phyloP scores from a whole-genome alignment of 2,329 filamentous ascomycete genomes.

The Apiospora rasikravindrae region DNA sequence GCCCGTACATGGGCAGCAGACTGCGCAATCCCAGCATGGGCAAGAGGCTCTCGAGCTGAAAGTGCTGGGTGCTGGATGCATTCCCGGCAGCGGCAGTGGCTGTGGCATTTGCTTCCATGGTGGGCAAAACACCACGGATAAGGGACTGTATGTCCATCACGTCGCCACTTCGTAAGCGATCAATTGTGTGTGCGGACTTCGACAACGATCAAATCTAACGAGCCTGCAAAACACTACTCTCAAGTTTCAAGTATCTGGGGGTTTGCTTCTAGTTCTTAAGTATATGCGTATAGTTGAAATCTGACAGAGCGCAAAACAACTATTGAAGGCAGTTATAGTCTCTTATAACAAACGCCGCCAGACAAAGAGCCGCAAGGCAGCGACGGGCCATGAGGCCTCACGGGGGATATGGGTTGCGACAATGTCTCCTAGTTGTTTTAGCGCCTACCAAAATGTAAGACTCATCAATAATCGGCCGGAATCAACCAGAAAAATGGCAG shows the following conservation, averaged over 20 bases:
- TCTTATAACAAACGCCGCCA: not conserved
- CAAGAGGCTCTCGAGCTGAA: constrained; percentile 47
- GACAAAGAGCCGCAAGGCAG: not conserved
- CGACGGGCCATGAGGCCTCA: not conserved
- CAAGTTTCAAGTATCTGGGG: not conserved
- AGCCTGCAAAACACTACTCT: not conserved
- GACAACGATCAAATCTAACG: not conserved
- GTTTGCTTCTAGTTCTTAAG: not conserved
- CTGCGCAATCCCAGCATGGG: constrained; percentile 48
- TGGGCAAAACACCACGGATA: constrained; percentile 28
- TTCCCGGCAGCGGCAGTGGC: constrained; percentile 21
- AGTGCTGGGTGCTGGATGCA: constrained; percentile 23
- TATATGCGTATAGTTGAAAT: not conserved
- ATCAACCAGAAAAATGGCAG: not conserved
- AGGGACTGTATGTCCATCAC: constrained; percentile 31
- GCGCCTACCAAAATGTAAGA: not conserved
- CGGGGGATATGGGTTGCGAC: not conserved
- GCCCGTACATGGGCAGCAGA: constrained; percentile 52
- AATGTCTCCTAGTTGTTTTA: not conserved
- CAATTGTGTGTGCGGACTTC: not conserved
- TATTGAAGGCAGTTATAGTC: not conserved
- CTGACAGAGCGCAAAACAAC: not conserved
- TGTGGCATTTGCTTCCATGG: constrained; percentile 29
- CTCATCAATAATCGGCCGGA: not conserved
- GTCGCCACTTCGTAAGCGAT: not conserved